Base-by-base conservation (phyloP, 176 grass and related monocot species). In the Pharus latifolius region DNA sequence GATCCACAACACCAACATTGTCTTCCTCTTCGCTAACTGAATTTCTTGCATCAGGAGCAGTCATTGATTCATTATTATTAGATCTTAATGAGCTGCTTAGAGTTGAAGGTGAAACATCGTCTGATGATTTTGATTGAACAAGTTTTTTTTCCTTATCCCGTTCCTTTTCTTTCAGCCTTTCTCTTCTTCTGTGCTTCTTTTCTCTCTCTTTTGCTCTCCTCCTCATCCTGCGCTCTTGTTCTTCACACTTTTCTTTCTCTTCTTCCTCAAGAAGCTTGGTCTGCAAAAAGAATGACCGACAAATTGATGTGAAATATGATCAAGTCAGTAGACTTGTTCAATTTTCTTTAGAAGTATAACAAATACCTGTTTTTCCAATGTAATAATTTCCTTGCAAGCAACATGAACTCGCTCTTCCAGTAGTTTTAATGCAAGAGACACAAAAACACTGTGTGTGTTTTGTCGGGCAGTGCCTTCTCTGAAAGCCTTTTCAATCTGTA, bases 381-480 rank as follows among this genome's bases (percentile, higher is more conserved):
- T 96, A 75, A 96, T 80, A 31, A 96, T 89, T 89, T 96, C 92
- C 84, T 96, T 92, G 77, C 92, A 96, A 70, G 90, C 86, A 63
- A 94, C 82, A 86, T 89, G 90, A 68, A 94, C 64, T 31, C 86
- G 55, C 18, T 94, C 82, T 84, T 94, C 90, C 42, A 94, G 77
- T 68, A 94, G 78, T 72, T 89, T 80, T 67, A 94, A 54, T 47
- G 82, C 82, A 60, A 94, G 79, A 77, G 74, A 83, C 38, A 94
- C 86, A 81, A 94, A 94, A 62, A 94, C 76, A 86, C 90, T 86
- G 47, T 89, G 86, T 56, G 86, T 82, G 73, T 94, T 94, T 83
- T 89, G 90, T 45, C 83, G 79, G 7, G 90, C 83, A 13, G 86
- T 89, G 43, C 90, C 90, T 89, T 94, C 86, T 81, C 92, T 92